Conservation (phyloP, 202 grass and related monocot genomes). For the Carex arenaria region DNA sequence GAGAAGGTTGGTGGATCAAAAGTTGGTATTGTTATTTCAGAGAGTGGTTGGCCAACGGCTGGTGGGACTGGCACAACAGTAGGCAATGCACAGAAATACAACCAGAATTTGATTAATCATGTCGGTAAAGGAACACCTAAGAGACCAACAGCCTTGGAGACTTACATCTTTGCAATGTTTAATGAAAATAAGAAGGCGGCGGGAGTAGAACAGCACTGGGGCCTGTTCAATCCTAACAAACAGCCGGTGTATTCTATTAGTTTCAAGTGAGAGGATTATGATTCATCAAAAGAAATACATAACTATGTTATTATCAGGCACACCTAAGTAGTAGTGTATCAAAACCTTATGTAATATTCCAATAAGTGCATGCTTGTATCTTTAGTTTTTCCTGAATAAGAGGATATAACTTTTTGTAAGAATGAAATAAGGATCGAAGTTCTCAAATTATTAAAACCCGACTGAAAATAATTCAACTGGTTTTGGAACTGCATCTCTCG, state of each 20-base stretch:
- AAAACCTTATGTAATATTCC: too few relatives aligned
- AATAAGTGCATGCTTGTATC: too few relatives aligned
- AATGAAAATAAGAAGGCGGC: conserved; percentile 17
- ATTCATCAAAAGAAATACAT: too few relatives aligned
- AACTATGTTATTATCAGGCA: too few relatives aligned
- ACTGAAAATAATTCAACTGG: too few relatives aligned
- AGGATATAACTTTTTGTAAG: too few relatives aligned
- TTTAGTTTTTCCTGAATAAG: too few relatives aligned
- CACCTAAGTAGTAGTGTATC: too few relatives aligned
- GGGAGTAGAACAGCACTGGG: conserved; percentile 24
- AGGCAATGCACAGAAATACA: conserved; percentile 16
- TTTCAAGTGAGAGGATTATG: neutral
- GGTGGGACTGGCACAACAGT: neutral
- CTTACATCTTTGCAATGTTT: conserved; percentile 22
- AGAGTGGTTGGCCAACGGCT: conserved; percentile 22
- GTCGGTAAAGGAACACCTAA: conserved; percentile 5
- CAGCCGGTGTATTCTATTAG: conserved; percentile 9
- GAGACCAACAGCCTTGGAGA: neutral
- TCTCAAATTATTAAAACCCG: too few relatives aligned
- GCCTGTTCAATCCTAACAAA: conserved; percentile 21
- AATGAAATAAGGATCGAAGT: too few relatives aligned
- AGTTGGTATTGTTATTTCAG: conserved; percentile 16
- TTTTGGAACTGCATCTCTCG: too few relatives aligned
- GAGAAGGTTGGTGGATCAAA: conserved; percentile 3
- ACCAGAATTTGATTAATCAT: conserved; percentile 23